These are phyloP conservation scores for Metarhizium robertsii DNA, from an alignment of 2,329 filamentous ascomycete species.

Conservation along the genomic window DNA sequence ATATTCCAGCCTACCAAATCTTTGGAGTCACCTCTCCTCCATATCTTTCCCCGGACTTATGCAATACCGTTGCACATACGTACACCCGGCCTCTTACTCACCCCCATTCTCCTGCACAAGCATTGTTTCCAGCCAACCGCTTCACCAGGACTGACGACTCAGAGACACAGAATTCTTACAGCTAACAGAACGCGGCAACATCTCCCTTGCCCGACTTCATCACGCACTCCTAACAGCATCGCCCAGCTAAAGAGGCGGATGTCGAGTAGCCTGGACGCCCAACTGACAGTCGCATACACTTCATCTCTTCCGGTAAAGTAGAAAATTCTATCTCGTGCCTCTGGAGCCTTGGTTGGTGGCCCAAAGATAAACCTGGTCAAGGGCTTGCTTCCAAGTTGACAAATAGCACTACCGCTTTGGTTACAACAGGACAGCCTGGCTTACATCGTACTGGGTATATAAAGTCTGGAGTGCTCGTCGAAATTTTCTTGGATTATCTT, in stretches of 20 bases:
- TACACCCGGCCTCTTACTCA: conserved; percentile 5
- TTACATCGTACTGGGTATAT: neutral
- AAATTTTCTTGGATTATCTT: neutral
- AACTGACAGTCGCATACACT: conserved; percentile 10
- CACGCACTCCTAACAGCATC: conserved; percentile 4
- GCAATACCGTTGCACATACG: conserved; percentile 2
- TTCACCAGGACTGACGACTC: neutral
- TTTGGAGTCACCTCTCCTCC: conserved; percentile 17
- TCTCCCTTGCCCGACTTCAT: neutral
- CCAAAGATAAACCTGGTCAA: neutral
- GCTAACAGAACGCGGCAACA: neutral
- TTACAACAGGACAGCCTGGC: neutral
- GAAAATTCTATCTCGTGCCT: conserved; percentile 7
- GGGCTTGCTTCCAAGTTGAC: neutral
- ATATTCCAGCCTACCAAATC: conserved; percentile 15
- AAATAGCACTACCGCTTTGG: conserved; percentile 4
- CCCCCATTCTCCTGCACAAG: neutral
- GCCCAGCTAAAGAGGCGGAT: conserved; percentile 4
- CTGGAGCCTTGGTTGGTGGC: conserved; percentile 5
- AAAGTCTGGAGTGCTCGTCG: neutral
- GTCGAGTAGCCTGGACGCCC: conserved; percentile 6
- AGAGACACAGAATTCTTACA: neutral
- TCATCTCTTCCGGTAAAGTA: conserved; percentile 5
- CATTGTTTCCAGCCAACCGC: neutral
- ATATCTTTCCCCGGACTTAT: conserved; percentile 6